Evolutionary conservation across 257 asterid species (phyloP).

Genomic region (Plectranthus barbatus): DNA sequence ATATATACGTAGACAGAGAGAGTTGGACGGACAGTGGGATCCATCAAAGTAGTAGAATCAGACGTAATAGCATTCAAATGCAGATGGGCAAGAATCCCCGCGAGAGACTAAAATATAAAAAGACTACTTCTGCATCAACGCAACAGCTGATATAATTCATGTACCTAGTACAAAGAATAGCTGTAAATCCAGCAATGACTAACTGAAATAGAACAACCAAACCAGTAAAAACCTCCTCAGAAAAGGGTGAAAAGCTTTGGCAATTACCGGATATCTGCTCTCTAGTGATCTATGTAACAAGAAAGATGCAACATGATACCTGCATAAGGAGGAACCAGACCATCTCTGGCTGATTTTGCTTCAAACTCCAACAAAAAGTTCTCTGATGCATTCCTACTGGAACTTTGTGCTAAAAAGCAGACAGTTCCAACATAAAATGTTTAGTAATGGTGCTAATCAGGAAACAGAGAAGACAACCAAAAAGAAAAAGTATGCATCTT

Average conservation of each 20-base stretch:
- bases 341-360: conserved; percentile 95
- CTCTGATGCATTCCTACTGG: conserved; percentile 46
- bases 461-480: neutral
- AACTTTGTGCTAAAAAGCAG: conserved; percentile 32
- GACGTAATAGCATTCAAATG: neutral
- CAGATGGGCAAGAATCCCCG: neutral
- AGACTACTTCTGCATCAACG: neutral
- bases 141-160: neutral
- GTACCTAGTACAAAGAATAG: no score
- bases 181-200: conserved; percentile 3
- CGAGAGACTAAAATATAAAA: neutral
- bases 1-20: neutral
- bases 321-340: conserved; percentile 41
- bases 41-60: neutral
- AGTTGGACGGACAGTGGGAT: neutral
- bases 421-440: neutral
- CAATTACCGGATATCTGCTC: conserved; percentile 74
- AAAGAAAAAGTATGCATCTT: neutral
- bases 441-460: neutral
- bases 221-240: conserved; percentile 7
- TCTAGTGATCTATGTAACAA: conserved; percentile 64
- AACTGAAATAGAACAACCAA: conserved; percentile 8
- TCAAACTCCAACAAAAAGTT: conserved; percentile 75
- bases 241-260: conserved; percentile 21
- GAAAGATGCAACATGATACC: conserved; percentile 80